These are phyloP conservation scores for Pseudogymnoascus sp. DNA, from an alignment of 2,329 filamentous ascomycete species.

Conservation along the genomic window DNA sequence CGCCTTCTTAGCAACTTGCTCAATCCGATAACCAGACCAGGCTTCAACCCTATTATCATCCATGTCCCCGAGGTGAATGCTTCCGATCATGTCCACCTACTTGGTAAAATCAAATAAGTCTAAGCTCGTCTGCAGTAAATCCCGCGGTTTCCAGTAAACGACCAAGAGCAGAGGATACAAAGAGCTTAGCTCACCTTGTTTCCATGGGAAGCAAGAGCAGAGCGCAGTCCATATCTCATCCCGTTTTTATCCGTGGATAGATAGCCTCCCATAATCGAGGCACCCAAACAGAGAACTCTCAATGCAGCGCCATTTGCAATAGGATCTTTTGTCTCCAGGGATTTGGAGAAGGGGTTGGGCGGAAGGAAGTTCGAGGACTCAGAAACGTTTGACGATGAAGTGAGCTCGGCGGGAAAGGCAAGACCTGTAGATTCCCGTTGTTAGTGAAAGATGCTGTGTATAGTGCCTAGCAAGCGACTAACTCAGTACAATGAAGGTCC, in stretches of 20 bases:
- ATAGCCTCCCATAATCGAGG: conserved; percentile 11
- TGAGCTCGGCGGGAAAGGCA: background rate
- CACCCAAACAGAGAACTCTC: conserved; percentile 10
- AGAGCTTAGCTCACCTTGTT: conserved; percentile 1
- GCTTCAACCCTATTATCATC: conserved; percentile 12
- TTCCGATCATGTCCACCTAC: conserved; percentile 12
- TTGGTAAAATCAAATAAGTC: background rate
- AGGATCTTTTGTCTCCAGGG: background rate
- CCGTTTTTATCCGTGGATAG: conserved; percentile 10
- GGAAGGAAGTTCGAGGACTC: background rate
- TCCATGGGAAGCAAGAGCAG: conserved; percentile 9
- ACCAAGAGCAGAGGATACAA: background rate
- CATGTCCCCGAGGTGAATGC: conserved; percentile 9
- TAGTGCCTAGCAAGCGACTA: background rate
- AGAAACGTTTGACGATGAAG: background rate
- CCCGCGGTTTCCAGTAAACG: background rate
- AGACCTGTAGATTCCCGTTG: background rate
- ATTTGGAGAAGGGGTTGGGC: background rate
- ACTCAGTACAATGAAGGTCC: background rate
- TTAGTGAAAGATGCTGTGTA: background rate
- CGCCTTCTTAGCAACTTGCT: conserved; percentile 7
- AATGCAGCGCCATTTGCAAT: background rate
- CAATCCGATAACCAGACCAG: conserved; percentile 10
- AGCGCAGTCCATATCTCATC: conserved; percentile 10
- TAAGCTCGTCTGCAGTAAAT: background rate